These are phyloP conservation scores for Suillus plorans DNA, from an alignment of 768 basidiomycete species.

Conservation along the genomic window DNA sequence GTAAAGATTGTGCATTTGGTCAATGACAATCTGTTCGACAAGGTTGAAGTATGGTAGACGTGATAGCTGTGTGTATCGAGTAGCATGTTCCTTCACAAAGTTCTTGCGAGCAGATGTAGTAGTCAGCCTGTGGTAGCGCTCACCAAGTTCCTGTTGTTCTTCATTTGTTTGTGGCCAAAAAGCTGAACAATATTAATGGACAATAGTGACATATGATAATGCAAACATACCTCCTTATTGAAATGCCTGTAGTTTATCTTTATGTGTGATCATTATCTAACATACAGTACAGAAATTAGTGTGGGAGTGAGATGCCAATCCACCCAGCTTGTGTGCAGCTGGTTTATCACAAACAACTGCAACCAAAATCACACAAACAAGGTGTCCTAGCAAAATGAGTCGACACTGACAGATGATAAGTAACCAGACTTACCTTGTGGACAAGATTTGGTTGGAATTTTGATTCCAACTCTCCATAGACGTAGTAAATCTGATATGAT, in stretches of 20 bases:
- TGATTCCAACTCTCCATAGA: conserved; percentile 21
- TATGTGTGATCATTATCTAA: conserved; percentile 16
- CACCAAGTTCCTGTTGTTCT: conserved; percentile 12
- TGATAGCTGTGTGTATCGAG: conserved; percentile 12
- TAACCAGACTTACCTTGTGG: conserved; percentile 17
- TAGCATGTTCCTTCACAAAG: conserved; percentile 15
- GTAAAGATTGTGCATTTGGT: not conserved
- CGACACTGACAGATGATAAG: too few relatives aligned
- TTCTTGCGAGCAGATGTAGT: conserved; percentile 7
- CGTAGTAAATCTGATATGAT: conserved; percentile 27
- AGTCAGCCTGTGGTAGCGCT: conserved; percentile 7
- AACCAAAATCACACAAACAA: conserved; percentile 19
- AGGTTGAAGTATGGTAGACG: not conserved
- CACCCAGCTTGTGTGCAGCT: conserved; percentile 35
- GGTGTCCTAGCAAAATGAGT: too few relatives aligned
- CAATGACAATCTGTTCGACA: not conserved
- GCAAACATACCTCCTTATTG: too few relatives aligned
- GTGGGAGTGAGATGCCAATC: conserved; percentile 31
- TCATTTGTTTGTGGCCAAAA: conserved; percentile 14
- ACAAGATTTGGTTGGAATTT: conserved; percentile 5
- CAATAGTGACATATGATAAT: too few relatives aligned
- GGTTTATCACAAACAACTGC: conserved; percentile 39
- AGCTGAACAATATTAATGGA: conserved; percentile 1
- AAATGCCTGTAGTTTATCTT: too few relatives aligned
- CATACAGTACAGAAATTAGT: conserved; percentile 35